phyloP scores from a whole-genome alignment of 768 basidiomycete genomes.

The Lentinus tigrinus region DNA sequence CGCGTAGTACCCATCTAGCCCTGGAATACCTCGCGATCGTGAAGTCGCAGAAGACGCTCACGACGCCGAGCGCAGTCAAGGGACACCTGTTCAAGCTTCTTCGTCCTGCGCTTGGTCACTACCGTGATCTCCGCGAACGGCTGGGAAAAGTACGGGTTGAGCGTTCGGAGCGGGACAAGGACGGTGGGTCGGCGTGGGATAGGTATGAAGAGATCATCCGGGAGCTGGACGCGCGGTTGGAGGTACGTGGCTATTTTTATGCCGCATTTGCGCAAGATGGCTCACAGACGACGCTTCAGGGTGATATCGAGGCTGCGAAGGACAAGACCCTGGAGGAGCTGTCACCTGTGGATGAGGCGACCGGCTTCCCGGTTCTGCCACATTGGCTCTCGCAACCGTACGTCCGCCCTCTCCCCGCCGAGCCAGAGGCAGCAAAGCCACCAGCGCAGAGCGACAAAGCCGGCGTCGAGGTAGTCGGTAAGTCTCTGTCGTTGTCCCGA shows the following conservation, averaged over 20 bases:
- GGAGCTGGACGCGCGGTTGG: conserved; percentile 61
- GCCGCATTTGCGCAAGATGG: not conserved
- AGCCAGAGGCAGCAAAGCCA: conserved; percentile 8
- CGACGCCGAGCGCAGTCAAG: conserved; percentile 75
- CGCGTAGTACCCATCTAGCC: conserved; percentile 65
- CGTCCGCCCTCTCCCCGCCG: conserved; percentile 42
- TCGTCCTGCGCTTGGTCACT: conserved; percentile 66
- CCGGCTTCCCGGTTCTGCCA: conserved; percentile 55
- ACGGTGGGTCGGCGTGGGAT: conserved; percentile 31
- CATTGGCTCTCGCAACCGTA: conserved; percentile 76
- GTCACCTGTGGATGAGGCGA: conserved; percentile 41
- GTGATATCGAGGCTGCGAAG: conserved; percentile 44
- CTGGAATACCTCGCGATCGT: conserved; percentile 88
- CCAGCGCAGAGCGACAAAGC: conserved; percentile 3
- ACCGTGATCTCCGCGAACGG: conserved; percentile 71
- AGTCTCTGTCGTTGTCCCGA: not conserved
- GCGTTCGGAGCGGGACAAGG: conserved; percentile 22
- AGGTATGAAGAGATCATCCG: conserved; percentile 53
- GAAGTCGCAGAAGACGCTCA: conserved; percentile 62
- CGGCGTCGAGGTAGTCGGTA: conserved; percentile 7
- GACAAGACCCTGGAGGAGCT: conserved; percentile 35
- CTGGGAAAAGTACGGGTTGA: conserved; percentile 50
- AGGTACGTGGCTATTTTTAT: conserved; percentile 35
- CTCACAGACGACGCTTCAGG: conserved; percentile 30
- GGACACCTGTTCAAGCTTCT: conserved; percentile 93